Conservation (phyloP, 139 green algal species). For the Coelastrella sp. region DNA sequence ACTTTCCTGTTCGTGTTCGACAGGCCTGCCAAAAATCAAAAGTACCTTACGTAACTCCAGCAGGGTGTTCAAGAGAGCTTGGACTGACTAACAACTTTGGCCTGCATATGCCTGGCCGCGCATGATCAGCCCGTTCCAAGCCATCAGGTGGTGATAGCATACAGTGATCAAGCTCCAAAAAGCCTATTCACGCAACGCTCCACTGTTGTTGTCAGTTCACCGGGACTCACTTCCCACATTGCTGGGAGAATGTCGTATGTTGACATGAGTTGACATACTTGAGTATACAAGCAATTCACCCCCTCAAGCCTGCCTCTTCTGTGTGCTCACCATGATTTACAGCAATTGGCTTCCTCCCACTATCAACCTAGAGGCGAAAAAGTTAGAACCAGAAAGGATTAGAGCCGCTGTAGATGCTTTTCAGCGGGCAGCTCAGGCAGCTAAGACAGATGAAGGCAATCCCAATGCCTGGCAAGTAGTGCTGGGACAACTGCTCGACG, state of each 20-base stretch:
- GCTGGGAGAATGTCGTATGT: too few relatives aligned
- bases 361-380: neutral
- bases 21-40: neutral
- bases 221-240: too few relatives aligned
- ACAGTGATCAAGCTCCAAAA: too few relatives aligned
- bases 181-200: too few relatives aligned
- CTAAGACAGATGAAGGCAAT: constrained; percentile 15
- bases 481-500: constrained; percentile 46
- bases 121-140: too few relatives aligned
- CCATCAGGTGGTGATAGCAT: too few relatives aligned
- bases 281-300: too few relatives aligned
- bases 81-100: neutral
- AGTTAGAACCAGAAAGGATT: constrained; percentile 65
- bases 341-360: constrained; percentile 47
- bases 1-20: too few relatives aligned
- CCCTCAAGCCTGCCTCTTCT: too few relatives aligned
- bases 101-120: neutral
- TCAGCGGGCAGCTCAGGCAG: neutral
- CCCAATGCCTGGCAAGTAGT: constrained; percentile 33
- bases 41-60: neutral
- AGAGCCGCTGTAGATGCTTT: constrained; percentile 45
- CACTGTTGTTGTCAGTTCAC: too few relatives aligned
- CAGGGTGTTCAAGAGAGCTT: neutral
- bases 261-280: too few relatives aligned
- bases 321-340: constrained; percentile 20